phyloP scores from a whole-genome alignment of 805 yeast genomes.

The Ogataea ramenticola region DNA sequence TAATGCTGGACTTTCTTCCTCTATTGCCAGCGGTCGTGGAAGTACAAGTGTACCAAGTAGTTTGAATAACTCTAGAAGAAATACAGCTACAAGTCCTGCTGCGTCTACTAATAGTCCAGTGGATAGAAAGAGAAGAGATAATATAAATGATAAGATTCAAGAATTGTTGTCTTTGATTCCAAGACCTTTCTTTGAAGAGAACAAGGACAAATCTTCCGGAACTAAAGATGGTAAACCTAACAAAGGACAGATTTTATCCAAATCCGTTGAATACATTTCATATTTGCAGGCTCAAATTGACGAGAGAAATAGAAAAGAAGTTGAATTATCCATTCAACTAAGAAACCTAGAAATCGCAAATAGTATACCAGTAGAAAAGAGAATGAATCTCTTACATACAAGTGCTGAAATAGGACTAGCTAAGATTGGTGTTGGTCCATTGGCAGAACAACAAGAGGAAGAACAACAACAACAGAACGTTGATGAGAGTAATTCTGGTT shows the following conservation, averaged over 20 bases:
- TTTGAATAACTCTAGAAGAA: not conserved
- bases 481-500: not conserved
- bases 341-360: slow-evolving; percentile 43
- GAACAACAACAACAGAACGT: not conserved
- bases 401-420: slow-evolving; percentile 76
- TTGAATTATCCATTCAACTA: slow-evolving; percentile 57
- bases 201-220: slow-evolving; percentile 45
- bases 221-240: slow-evolving; percentile 82
- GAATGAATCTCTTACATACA: slow-evolving; percentile 47
- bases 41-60: not conserved
- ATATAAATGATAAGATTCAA: slow-evolving; percentile 51
- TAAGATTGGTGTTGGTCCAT: slow-evolving; percentile 77
- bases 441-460: slow-evolving; percentile 33
- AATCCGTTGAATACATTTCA: slow-evolving; percentile 67
- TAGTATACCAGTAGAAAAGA: slow-evolving; percentile 31
- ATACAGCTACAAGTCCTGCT: slow-evolving; percentile 1
- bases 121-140: slow-evolving; percentile 46
- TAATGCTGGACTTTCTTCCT: not conserved
- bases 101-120: slow-evolving; percentile 10
- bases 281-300: slow-evolving; percentile 67
- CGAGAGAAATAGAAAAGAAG: slow-evolving; percentile 70
- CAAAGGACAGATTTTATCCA: slow-evolving; percentile 73
- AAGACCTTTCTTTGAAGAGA: slow-evolving; percentile 30
- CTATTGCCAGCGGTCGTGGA: not conserved
- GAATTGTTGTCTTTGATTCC: slow-evolving; percentile 32